A percentile compares a stretch with the other conserved stretches of the same genome.
Evolutionary conservation across 2,329 filamentous ascomycete genomes (phyloP).

Genomic region (Emydomyces testavorans): DNA sequence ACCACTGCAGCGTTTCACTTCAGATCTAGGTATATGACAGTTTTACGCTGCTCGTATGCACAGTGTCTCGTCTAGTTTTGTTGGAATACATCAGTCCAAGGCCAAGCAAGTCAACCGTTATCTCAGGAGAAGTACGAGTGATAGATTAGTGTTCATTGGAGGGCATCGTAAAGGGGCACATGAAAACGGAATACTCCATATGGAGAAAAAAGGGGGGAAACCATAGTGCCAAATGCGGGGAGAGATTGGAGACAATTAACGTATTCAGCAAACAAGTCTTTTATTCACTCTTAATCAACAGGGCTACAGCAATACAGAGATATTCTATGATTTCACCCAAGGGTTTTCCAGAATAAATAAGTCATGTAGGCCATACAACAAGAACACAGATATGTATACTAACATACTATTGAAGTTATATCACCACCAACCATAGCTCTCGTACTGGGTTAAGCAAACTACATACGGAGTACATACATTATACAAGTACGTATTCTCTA

Average conservation of each 20-base stretch:
- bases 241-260: neutral
- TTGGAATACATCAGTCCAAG: constrained; percentile 3
- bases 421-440: too few relatives aligned
- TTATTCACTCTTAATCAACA: constrained; percentile 3
- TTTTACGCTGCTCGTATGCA: constrained; percentile 1
- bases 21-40: neutral
- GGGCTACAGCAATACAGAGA: constrained; percentile 6
- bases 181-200: neutral
- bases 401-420: too few relatives aligned
- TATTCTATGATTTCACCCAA: neutral
- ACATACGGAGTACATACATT: too few relatives aligned
- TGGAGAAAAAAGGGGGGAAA: neutral
- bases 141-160: neutral
- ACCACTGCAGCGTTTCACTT: neutral
- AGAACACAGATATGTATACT: too few relatives aligned
- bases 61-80: neutral
- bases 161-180: neutral
- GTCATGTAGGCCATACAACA: too few relatives aligned
- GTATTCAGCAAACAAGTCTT: neutral
- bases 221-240: too few relatives aligned
- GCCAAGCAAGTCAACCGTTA: neutral
- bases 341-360: too few relatives aligned
- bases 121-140: neutral
- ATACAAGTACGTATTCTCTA: too few relatives aligned
- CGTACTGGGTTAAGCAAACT: too few relatives aligned